These are phyloP conservation scores for Thamnidium elegans DNA, from an alignment of 192 early-diverging fungal genomes.

Conservation along the genomic window DNA sequence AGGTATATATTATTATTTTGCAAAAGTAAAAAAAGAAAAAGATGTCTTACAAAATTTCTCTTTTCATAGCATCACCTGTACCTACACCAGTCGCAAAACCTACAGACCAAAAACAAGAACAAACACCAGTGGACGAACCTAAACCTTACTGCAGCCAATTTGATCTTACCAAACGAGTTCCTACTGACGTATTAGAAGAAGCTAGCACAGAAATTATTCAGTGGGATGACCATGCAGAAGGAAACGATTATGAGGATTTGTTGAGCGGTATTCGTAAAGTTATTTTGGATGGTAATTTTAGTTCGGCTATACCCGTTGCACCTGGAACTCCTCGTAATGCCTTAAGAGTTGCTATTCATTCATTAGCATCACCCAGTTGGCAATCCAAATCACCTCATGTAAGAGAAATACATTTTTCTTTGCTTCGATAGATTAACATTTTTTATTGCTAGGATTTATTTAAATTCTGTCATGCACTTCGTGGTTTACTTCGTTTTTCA, in stretches of 20 bases:
- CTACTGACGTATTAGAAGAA: slow-evolving; percentile 50
- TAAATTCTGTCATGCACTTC: slow-evolving; percentile 72
- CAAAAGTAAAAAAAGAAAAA: no score
- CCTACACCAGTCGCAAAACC: not conserved
- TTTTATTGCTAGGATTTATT: slow-evolving; percentile 46
- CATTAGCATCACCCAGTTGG: slow-evolving; percentile 82
- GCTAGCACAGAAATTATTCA: slow-evolving; percentile 50
- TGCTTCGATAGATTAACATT: no score
- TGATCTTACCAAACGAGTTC: slow-evolving; percentile 81
- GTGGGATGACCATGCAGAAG: slow-evolving; percentile 24
- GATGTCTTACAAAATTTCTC: not conserved
- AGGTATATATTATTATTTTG: slow-evolving; percentile 30
- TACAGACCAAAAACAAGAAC: not conserved
- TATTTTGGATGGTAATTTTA: slow-evolving; percentile 64
- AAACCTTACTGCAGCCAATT: slow-evolving; percentile 76
- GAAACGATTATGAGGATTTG: slow-evolving; percentile 40
- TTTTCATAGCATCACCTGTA: slow-evolving; percentile 7
- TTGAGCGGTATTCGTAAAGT: slow-evolving; percentile 53
- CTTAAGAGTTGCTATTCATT: slow-evolving; percentile 78
- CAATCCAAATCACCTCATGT: slow-evolving; percentile 53
- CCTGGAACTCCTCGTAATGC: slow-evolving; percentile 53
- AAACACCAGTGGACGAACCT: slow-evolving; percentile 25
- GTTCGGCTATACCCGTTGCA: slow-evolving; percentile 30
- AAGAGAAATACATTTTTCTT: slow-evolving; percentile 18
- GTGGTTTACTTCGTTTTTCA: slow-evolving; percentile 73